phyloP scores from a whole-genome alignment of 495 filamentous ascomycete species.

The Viridothelium virens region DNA sequence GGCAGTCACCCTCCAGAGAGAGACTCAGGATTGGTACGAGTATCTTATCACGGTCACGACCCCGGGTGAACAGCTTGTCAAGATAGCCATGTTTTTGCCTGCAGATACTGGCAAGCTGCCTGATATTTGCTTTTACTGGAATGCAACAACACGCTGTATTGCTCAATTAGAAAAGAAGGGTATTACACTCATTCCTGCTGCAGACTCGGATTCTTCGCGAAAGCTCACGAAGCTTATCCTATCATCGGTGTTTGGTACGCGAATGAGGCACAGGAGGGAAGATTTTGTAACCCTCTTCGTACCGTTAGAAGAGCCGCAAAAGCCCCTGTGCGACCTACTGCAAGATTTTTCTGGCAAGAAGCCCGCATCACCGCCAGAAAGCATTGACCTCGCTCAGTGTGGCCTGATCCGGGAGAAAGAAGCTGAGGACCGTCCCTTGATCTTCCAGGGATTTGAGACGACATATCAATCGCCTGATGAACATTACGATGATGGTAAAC shows the following conservation, averaged over 20 bases:
- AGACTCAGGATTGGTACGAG: background rate
- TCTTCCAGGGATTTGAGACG: background rate
- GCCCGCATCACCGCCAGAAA: slow-evolving; percentile 20
- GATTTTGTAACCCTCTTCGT: slow-evolving; percentile 37
- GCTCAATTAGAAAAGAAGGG: slow-evolving; percentile 12
- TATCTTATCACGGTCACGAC: background rate
- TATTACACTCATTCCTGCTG: background rate
- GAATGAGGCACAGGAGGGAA: slow-evolving; percentile 25
- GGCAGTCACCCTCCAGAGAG: slow-evolving; percentile 32
- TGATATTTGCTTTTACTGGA: slow-evolving; percentile 42
- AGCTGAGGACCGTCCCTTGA: background rate
- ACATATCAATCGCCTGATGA: background rate
- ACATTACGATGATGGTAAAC: background rate
- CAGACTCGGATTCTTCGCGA: slow-evolving; percentile 14
- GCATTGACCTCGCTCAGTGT: background rate
- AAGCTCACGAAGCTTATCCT: slow-evolving; percentile 32
- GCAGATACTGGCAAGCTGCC: slow-evolving; percentile 28
- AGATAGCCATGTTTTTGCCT: slow-evolving; percentile 38
- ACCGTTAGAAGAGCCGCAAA: slow-evolving; percentile 27
- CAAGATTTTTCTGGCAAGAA: background rate
- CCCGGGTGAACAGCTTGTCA: background rate
- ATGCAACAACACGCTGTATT: slow-evolving; percentile 26
- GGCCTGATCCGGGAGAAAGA: background rate
- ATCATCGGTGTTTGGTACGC: slow-evolving; percentile 29
- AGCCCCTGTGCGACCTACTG: background rate